Evolutionary conservation across 2,329 filamentous ascomycete genomes (phyloP), one percentile per base, ranked within the genome.

Genomic region (Venturia carpophila): DNA sequence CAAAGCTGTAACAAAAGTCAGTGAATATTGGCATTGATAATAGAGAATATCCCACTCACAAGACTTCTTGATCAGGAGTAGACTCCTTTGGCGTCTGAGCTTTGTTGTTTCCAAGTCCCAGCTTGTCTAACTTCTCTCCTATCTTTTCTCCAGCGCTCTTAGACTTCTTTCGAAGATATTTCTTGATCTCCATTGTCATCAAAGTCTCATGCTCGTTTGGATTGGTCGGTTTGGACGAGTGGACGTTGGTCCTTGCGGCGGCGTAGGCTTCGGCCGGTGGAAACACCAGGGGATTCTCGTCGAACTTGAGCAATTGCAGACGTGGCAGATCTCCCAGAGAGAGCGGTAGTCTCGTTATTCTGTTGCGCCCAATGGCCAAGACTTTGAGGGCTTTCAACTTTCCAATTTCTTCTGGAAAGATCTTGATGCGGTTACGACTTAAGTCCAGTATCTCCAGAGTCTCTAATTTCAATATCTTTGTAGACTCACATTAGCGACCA

Each of bases 381-480:
- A 97, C 92, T 73, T 96, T 95, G 68, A 97, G 79, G 1, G 91
- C 96, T 5, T 87, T 87, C 71, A 97, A 80, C 72, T 87, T 91
- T 67, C 84, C 85, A 67, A 97, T 90, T 64, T 92, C 89, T 60
- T 87, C 84, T 0, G 93, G 92, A 1, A 97, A 82, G 11, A 84
- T 79, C 60, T 84, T 84, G 67, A 97, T 86, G 74, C 89, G 91
- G 74, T 97, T 97, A 70, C 90, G 86, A 74, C 92, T 92, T 64
- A 97, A 83, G 77, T 97, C 93, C 67, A 97, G 84, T 66, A 97
- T 96, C 77, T 97, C 92, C 65, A 97, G 84, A 42, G 91, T 89
- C 63, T 85, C 87, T 67, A 97, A 82, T 75, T 92, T 87, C 74
- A 93, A 92, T 66, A 97, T 84, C 92, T 96, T 68, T 69, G 62